phyloP scores from a whole-genome alignment of 2,329 filamentous ascomycete species.

The Botrytis sinoallii region DNA sequence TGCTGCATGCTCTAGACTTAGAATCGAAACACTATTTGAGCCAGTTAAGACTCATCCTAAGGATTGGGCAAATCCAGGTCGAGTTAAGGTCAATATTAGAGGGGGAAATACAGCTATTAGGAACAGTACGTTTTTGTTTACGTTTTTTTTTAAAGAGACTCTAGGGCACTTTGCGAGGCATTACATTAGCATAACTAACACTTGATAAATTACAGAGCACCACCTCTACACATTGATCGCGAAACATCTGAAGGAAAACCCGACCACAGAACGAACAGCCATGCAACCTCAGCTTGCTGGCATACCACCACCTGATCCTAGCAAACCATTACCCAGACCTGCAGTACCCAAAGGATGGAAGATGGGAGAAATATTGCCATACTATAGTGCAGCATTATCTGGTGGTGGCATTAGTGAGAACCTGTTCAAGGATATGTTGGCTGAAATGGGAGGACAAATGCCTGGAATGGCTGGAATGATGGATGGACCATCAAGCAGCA shows the following conservation, averaged over 20 bases:
- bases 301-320: constrained; percentile 57
- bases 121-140: constrained; percentile 53
- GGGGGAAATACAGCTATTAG: constrained; percentile 55
- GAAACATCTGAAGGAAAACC: constrained; percentile 71
- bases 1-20: constrained; percentile 73
- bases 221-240: constrained; percentile 83
- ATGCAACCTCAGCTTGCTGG: constrained; percentile 72
- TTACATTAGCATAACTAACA: not conserved
- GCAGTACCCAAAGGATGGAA: constrained; percentile 87
- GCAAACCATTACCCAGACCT: constrained; percentile 67
- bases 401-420: constrained; percentile 94
- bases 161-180: not conserved
- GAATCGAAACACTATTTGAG: constrained; percentile 76
- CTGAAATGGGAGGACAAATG: constrained; percentile 65
- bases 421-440: constrained; percentile 95
- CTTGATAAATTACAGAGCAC: constrained; percentile 56
- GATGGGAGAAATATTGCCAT: constrained; percentile 76
- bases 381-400: constrained; percentile 84
- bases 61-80: constrained; percentile 95
- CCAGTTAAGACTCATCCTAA: constrained; percentile 90
- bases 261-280: constrained; percentile 69
- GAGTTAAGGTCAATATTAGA: constrained; percentile 76
- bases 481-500: constrained; percentile 34
- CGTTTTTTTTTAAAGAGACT: not conserved
- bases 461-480: constrained; percentile 43